Conservation (phyloP, 164 flowering plant species). For the Magnolia officinalis region DNA sequence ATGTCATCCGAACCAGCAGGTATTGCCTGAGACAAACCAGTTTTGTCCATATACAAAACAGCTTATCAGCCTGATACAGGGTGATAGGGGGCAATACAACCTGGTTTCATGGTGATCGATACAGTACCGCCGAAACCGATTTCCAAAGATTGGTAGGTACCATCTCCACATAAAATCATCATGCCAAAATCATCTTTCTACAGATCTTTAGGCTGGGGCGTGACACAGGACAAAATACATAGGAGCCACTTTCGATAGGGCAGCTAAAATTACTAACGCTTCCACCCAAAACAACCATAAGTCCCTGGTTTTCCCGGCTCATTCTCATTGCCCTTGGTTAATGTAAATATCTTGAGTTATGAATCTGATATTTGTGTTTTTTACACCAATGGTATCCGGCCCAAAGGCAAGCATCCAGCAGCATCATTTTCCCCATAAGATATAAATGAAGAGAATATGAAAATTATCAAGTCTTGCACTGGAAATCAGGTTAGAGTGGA, state of each 20-base stretch:
- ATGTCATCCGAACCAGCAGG: too few relatives aligned
- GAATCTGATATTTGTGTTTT: not conserved
- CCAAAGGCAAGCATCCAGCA: not conserved
- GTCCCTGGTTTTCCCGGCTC: not conserved
- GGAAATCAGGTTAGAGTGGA: too few relatives aligned
- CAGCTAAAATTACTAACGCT: not conserved
- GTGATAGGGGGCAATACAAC: not conserved
- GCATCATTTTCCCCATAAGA: not conserved
- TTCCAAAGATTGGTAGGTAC: too few relatives aligned
- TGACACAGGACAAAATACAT: not conserved
- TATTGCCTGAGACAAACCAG: too few relatives aligned
- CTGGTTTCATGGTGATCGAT: not conserved
- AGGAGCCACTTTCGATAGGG: not conserved
- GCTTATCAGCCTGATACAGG: too few relatives aligned
- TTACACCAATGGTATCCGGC: not conserved
- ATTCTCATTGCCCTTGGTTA: not conserved
- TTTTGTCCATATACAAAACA: too few relatives aligned
- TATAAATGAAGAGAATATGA: not conserved
- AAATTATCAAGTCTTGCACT: too few relatives aligned
- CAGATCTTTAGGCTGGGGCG: not conserved
- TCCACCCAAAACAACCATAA: not conserved
- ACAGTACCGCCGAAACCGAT: not conserved
- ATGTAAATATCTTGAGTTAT: not conserved
- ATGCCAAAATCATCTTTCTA: not conserved
- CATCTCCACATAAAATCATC: too few relatives aligned